Conservation (phyloP, 73 alveolate species). For the Urostyla sp. region DNA sequence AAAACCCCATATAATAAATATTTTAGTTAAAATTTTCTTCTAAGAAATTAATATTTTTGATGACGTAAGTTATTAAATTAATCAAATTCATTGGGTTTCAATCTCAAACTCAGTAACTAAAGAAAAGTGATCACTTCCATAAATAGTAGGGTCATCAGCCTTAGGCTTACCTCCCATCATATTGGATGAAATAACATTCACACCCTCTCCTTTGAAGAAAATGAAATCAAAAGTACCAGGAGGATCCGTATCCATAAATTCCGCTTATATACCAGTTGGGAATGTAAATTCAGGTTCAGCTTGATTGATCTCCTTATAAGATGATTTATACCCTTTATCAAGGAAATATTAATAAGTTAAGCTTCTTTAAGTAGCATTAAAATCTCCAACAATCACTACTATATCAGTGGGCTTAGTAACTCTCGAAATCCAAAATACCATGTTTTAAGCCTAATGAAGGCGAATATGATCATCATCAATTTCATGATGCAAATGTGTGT, state of each 20-base stretch:
- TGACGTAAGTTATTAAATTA: too few relatives aligned
- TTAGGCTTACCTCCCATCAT: slow-evolving; percentile 8
- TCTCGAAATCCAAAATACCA: slow-evolving; percentile 49
- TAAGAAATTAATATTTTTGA: too few relatives aligned
- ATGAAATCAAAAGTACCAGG: slow-evolving; percentile 79
- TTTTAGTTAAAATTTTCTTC: too few relatives aligned
- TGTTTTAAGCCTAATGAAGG: slow-evolving; percentile 51
- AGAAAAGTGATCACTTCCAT: slow-evolving; percentile 56
- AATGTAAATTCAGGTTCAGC: slow-evolving; percentile 83
- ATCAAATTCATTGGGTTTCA: too few relatives aligned
- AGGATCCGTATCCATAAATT: slow-evolving; percentile 83
- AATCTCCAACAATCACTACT: slow-evolving; percentile 75
- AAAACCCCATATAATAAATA: too few relatives aligned
- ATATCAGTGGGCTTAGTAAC: slow-evolving; percentile 23
- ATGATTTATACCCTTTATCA: slow-evolving; percentile 65
- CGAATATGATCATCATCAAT: slow-evolving; percentile 63
- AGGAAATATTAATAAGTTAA: slow-evolving; percentile 54
- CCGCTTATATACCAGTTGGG: slow-evolving; percentile 86
- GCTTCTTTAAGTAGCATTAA: slow-evolving; percentile 65
- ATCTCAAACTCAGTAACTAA: slow-evolving; percentile 39
- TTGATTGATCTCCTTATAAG: slow-evolving; percentile 57
- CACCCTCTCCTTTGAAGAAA: slow-evolving; percentile 36
- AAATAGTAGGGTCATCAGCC: slow-evolving; percentile 28
- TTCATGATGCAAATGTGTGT: slow-evolving; percentile 81
- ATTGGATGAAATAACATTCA: not conserved